Evolutionary conservation across 495 filamentous ascomycete species (phyloP).

Genomic region (Chlorociboria aeruginascens): DNA sequence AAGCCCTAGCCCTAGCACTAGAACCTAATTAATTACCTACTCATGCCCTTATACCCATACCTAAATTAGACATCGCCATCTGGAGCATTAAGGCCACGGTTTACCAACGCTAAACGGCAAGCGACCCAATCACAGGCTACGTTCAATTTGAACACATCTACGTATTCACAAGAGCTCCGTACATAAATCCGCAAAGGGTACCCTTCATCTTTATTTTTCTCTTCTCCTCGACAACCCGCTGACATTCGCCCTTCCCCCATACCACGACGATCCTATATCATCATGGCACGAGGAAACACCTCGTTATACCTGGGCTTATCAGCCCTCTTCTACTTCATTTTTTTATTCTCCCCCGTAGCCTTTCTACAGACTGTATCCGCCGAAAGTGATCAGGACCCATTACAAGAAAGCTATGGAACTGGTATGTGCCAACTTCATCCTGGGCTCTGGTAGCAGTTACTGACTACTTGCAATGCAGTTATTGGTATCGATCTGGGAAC

Average conservation of each 20-base stretch:
- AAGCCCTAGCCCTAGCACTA: too few species aligned
- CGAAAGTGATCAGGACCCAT: conserved; percentile 40
- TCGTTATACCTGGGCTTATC: conserved; percentile 46
- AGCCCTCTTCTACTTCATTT: conserved; percentile 71
- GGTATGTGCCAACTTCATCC: conserved; percentile 24
- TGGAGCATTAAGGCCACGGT: conserved; percentile 5
- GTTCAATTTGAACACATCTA: conserved; percentile 14
- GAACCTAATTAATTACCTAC: too few species aligned
- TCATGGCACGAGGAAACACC: conserved; percentile 42
- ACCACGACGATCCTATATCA: conserved; percentile 17
- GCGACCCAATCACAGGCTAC: conserved; percentile 14
- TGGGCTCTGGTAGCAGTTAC: neutral
- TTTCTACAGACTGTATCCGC: conserved; percentile 67
- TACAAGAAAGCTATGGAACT: conserved; percentile 68
- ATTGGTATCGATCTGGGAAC: conserved; percentile 99
- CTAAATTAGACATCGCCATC: too few species aligned
- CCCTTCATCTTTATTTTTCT: neutral
- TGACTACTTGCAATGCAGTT: conserved; percentile 32
- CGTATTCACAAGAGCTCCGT: conserved; percentile 5
- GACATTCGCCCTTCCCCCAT: neutral
- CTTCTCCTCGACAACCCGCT: neutral
- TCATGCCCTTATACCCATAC: too few species aligned
- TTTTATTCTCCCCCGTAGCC: conserved; percentile 61
- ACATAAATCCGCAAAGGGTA: conserved; percentile 11
- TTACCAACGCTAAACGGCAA: neutral